phyloP scores from a whole-genome alignment of 352 stramenopile genomes.

The Globisporangium paroecandrum region DNA sequence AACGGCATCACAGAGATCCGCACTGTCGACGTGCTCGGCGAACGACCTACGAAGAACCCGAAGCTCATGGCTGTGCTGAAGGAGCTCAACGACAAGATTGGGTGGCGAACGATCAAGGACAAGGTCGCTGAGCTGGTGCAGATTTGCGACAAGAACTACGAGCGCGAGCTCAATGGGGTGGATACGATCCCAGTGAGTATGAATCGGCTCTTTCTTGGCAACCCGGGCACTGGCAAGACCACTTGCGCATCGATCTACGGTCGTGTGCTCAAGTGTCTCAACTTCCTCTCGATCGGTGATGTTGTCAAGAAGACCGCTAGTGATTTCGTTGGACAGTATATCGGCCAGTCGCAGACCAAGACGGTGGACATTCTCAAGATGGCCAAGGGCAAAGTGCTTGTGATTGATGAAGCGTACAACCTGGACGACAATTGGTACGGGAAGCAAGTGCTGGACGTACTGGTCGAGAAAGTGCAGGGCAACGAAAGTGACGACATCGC shows the following conservation, averaged over 20 bases:
- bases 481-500: constrained; percentile 86
- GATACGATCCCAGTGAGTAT: constrained; percentile 61
- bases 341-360: constrained; percentile 88
- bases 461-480: constrained; percentile 91
- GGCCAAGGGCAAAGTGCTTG: constrained; percentile 86
- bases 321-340: constrained; percentile 79
- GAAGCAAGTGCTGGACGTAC: constrained; percentile 79
- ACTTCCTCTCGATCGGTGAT: constrained; percentile 89
- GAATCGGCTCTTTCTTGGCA: constrained; percentile 90
- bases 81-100: constrained; percentile 74
- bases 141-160: constrained; percentile 81
- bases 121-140: constrained; percentile 67
- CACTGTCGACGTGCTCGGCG: constrained; percentile 72
- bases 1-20: constrained; percentile 43
- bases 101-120: constrained; percentile 78
- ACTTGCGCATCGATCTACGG: constrained; percentile 89
- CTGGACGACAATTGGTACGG: constrained; percentile 67
- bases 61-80: constrained; percentile 53
- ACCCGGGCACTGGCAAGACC: constrained; percentile 91
- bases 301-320: constrained; percentile 85
- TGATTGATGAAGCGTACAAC: constrained; percentile 95
- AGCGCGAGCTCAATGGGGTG: constrained; percentile 67
- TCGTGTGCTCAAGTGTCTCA: constrained; percentile 80
- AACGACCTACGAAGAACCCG: constrained; percentile 68
- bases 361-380: constrained; percentile 80